Conservation (phyloP, 257 asterid species). For the Solanum okadae region DNA sequence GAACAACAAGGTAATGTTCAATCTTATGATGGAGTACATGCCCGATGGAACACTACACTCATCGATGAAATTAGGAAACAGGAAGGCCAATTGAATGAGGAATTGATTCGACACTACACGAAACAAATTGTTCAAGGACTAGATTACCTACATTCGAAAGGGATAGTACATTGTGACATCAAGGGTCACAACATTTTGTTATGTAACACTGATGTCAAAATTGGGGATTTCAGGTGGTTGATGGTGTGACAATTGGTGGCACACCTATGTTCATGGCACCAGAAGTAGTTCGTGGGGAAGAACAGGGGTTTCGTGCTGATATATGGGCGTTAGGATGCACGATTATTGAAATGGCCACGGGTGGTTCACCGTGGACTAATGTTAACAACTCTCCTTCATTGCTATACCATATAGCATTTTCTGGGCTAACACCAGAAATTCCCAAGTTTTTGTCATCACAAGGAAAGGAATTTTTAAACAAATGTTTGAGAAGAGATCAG, state of each 20-base stretch:
- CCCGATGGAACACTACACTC: constrained; percentile 40
- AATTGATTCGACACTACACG: constrained; percentile 19
- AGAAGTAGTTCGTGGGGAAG: constrained; percentile 57
- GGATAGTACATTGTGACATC: constrained; percentile 70
- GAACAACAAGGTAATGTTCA: constrained; percentile 21
- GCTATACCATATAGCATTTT: constrained; percentile 46
- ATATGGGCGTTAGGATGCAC: constrained; percentile 81
- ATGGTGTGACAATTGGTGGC: constrained; percentile 23
- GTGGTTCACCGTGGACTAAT: constrained; percentile 48
- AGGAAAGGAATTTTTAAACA: constrained; percentile 49
- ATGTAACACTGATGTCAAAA: constrained; percentile 24
- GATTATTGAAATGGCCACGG: constrained; percentile 63
- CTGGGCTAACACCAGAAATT: constrained; percentile 42
- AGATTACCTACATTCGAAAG: constrained; percentile 49
- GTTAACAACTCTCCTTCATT: constrained; percentile 11
- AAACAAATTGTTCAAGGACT: constrained; percentile 39
- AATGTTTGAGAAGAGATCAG: constrained; percentile 49
- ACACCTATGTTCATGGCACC: constrained; percentile 84
- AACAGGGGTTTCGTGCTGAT: constrained; percentile 59
- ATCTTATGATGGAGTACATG: constrained; percentile 49
- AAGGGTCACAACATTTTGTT: constrained; percentile 60
- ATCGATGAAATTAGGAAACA: constrained; percentile 13
- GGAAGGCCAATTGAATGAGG: constrained; percentile 32
- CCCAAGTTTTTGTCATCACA: constrained; percentile 40
- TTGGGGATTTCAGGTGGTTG: constrained; percentile 54